A percentile compares a stretch with the other conserved stretches of the same genome.
Evolutionary conservation across 2,329 filamentous ascomycete genomes (phyloP).

Genomic region (Exophiala sideris): DNA sequence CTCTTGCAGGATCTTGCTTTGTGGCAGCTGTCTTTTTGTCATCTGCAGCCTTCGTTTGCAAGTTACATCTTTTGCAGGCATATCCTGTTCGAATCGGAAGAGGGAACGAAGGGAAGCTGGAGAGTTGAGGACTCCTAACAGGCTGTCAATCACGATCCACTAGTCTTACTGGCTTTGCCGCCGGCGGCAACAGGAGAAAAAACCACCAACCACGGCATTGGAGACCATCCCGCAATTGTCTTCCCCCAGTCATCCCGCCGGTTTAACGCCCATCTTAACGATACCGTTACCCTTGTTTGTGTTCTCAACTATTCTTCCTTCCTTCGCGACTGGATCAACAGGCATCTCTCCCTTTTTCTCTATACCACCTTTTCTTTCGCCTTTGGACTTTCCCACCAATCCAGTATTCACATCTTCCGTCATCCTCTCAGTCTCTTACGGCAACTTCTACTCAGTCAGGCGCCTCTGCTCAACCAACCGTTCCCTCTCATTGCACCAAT

Average conservation of each 20-base stretch:
- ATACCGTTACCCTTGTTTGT: background rate
- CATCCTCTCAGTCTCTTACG: constrained; percentile 7
- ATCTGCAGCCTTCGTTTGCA: constrained; percentile 10
- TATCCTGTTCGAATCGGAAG: too few species aligned
- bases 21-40: constrained; percentile 6
- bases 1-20: background rate
- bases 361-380: background rate
- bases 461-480: constrained; percentile 14
- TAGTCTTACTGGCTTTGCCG: constrained; percentile 15
- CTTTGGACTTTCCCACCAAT: constrained; percentile 7
- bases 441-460: constrained; percentile 5
- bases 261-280: constrained; percentile 17
- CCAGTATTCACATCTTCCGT: constrained; percentile 4
- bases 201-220: background rate
- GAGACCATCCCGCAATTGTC: background rate
- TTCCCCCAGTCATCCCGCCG: constrained; percentile 10
- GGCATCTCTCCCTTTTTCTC: constrained; percentile 6
- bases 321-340: constrained; percentile 6
- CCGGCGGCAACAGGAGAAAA: constrained; percentile 20
- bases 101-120: too few species aligned
- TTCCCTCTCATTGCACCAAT: constrained; percentile 11
- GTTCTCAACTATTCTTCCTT: background rate
- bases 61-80: constrained; percentile 6
- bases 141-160: constrained; percentile 5
- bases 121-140: constrained; percentile 1